Evolutionary conservation across 2,329 filamentous ascomycete genomes (phyloP).

Genomic region (Exophiala lecanii-corni): DNA sequence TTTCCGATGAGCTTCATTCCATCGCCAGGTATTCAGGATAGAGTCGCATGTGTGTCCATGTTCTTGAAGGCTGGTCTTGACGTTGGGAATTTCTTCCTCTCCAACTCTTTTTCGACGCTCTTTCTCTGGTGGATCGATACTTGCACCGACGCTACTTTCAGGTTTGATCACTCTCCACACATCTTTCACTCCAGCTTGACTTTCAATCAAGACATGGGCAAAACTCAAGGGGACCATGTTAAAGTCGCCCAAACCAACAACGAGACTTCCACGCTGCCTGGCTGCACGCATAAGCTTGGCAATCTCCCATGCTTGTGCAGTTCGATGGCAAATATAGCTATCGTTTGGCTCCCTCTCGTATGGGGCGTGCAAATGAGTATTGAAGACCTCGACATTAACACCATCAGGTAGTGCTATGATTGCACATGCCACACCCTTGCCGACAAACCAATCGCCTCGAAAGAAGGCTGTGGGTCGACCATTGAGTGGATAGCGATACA

Average conservation of each 20-base stretch:
- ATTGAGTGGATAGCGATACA: slow-evolving; percentile 85
- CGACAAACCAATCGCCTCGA: slow-evolving; percentile 88
- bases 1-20: slow-evolving; percentile 68
- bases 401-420: slow-evolving; percentile 48
- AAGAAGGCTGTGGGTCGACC: slow-evolving; percentile 91
- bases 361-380: slow-evolving; percentile 84
- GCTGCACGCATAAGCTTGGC: slow-evolving; percentile 82
- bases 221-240: slow-evolving; percentile 91
- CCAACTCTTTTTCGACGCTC: slow-evolving; percentile 53
- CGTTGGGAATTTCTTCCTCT: slow-evolving; percentile 56
- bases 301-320: slow-evolving; percentile 92
- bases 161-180: slow-evolving; percentile 82
- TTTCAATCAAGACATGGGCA: slow-evolving; percentile 75
- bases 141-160: slow-evolving; percentile 72
- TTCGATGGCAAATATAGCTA: slow-evolving; percentile 84
- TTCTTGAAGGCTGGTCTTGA: slow-evolving; percentile 68
- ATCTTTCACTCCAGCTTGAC: slow-evolving; percentile 72
- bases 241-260: slow-evolving; percentile 86
- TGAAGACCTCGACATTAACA: slow-evolving; percentile 74
- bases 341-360: slow-evolving; percentile 77
- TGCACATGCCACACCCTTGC: slow-evolving; percentile 86
- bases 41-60: slow-evolving; percentile 88
- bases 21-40: slow-evolving; percentile 88
- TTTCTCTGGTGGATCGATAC: slow-evolving; percentile 62
- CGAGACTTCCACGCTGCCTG: slow-evolving; percentile 73